phyloP scores from a whole-genome alignment of 345 rosid genomes.

The Eucalyptus erythrocorys region DNA sequence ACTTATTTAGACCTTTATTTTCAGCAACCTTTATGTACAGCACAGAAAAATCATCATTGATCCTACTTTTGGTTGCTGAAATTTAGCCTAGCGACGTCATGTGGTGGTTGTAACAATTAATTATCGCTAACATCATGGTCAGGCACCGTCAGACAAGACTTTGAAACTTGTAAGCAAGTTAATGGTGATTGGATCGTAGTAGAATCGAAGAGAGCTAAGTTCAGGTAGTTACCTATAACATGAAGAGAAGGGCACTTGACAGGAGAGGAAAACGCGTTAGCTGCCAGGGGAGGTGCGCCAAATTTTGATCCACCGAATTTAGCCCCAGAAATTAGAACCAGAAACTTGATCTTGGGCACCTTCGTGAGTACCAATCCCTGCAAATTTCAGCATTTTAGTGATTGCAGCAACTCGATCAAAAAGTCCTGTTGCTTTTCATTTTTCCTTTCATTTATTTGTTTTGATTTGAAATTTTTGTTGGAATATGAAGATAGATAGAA shows the following conservation, averaged over 20 bases:
- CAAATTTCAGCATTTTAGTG: neutral
- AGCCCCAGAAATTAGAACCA: slow-evolving; percentile 36
- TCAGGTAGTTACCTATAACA: slow-evolving; percentile 26
- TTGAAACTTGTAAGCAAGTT: neutral
- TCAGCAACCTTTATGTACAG: no score
- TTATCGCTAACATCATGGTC: neutral
- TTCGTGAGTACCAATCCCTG: slow-evolving; percentile 19
- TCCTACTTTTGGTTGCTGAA: neutral
- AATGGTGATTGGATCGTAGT: neutral
- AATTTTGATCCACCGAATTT: slow-evolving; percentile 19
- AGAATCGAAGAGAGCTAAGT: neutral
- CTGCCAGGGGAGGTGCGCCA: slow-evolving; percentile 37
- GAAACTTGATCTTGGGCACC: slow-evolving; percentile 34
- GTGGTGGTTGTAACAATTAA: neutral
- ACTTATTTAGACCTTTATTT: neutral
- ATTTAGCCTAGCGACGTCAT: neutral
- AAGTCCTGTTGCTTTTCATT: neutral
- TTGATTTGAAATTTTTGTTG: neutral
- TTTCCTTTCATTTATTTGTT: neutral
- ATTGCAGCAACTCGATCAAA: neutral
- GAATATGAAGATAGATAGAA: neutral
- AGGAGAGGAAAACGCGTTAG: slow-evolving; percentile 39
- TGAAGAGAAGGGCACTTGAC: slow-evolving; percentile 46
- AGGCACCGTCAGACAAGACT: neutral
- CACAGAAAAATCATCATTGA: neutral